Evolutionary conservation across 352 stramenopile species (phyloP), one percentile per base, ranked within the genome.

Genomic region (Peronospora farinosa): DNA sequence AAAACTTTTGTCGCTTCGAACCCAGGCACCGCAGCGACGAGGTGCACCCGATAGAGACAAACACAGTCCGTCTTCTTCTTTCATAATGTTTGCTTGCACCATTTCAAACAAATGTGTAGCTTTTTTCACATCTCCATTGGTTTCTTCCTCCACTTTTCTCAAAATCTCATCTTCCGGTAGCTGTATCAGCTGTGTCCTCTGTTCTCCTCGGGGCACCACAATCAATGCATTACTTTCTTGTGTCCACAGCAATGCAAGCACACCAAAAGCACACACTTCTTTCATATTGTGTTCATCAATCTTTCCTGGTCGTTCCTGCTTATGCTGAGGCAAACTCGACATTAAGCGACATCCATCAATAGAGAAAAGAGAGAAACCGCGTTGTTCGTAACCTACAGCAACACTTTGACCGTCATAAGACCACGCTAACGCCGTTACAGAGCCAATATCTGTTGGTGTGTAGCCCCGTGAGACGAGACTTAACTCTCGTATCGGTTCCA

Each of bases 311-410:
- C 72, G 71, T 15, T 71, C 64, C 28, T 88, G 75, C 40, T 88
- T 73, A 50, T 94, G 79, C 31, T 90, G 79, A 0, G 83, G 80
- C 25, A 94, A 60, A 40, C 63, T 90, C 31, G 83, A 90, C 78
- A 94, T 89, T 37, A 94, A 62, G 0, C 82, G 76, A 50, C 78
- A 90, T 2, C 80, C 80, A 40, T 94, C 83, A 3, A 62, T 78
- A 1, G 83, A 87, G 44, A 92, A 94, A 5, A 94, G 63, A 1
- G 73, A 76, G 39, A 91, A 86, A 1, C 83, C 83, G 7, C 83
- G 74, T n/a, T 73, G 47, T 25, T 67, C 78, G 57, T 88, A 94
- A 0, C 78, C 83, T 1, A 88, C 69, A 0, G 69, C 78, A 12
- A 94, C 13, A 7, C 76, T 79, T 8, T 63, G 71, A 3, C 66